Percentiles rank a stretch among this genome's conserved stretches.
Conservation (phyloP, 257 asterid species). For the Cinchona pubescens region DNA sequence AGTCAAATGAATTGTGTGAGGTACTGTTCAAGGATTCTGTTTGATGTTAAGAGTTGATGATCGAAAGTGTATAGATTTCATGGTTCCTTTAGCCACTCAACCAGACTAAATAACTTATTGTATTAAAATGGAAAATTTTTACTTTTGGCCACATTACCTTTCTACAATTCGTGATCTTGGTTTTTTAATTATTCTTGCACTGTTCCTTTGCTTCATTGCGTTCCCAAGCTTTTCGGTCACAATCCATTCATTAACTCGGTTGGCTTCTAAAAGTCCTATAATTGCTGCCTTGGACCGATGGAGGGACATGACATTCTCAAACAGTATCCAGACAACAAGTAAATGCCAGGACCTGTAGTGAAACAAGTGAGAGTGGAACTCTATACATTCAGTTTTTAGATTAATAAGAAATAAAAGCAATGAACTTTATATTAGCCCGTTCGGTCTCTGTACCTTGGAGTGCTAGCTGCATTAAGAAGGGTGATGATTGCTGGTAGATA, state of each 20-base stretch:
- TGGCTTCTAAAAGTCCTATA: conserved; percentile 78
- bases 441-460: conserved; percentile 52
- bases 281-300: conserved; percentile 87
- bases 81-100: not conserved
- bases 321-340: conserved; percentile 75
- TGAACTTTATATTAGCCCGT: not conserved
- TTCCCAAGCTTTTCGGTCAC: conserved; percentile 92
- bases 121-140: not conserved
- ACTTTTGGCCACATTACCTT: conserved; percentile 36
- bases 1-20: conserved; percentile 16
- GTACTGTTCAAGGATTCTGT: not conserved
- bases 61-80: too few species aligned
- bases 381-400: conserved; percentile 1
- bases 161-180: conserved; percentile 54
- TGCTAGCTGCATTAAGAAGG: conserved; percentile 70
- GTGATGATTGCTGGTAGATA: conserved; percentile 87
- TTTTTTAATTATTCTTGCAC: conserved; percentile 39
- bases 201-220: conserved; percentile 48
- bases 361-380: conserved; percentile 13
- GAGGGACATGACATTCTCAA: conserved; percentile 88
- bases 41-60: too few species aligned
- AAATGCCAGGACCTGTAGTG: conserved; percentile 64
- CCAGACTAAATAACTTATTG: not conserved
- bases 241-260: conserved; percentile 77
- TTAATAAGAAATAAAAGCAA: not conserved